phyloP scores from a whole-genome alignment of 495 filamentous ascomycete genomes.

The Chlorociboria aeruginascens region DNA sequence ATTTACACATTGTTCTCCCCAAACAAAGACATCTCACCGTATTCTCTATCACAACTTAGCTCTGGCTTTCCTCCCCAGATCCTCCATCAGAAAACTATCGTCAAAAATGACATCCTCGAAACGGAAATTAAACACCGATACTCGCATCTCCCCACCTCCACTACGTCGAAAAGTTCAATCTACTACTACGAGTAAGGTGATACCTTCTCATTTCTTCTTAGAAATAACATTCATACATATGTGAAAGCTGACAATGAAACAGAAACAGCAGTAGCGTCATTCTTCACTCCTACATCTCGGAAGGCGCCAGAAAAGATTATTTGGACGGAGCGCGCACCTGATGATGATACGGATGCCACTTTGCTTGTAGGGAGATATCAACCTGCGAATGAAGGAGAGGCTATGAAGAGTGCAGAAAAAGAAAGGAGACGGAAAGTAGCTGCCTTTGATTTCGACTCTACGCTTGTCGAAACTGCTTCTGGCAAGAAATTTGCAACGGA shows the following conservation, averaged over 20 bases:
- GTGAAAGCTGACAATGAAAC: conserved; percentile 10
- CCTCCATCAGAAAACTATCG: background rate
- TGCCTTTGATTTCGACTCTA: conserved; percentile 89
- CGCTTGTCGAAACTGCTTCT: conserved; percentile 66
- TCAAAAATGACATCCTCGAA: conserved; percentile 15
- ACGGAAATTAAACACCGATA: conserved; percentile 20
- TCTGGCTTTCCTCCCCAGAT: conserved; percentile 3
- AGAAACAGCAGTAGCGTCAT: conserved; percentile 61
- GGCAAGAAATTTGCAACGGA: conserved; percentile 66
- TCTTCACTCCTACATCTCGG: conserved; percentile 81
- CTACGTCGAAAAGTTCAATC: conserved; percentile 51
- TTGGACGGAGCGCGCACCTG: conserved; percentile 54
- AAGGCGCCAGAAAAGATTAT: conserved; percentile 67
- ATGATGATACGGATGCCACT: conserved; percentile 33
- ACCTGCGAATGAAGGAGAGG: conserved; percentile 12
- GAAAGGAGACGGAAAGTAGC: conserved; percentile 49
- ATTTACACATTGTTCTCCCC: no score
- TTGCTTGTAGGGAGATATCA: conserved; percentile 67
- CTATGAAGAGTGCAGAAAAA: conserved; percentile 21
- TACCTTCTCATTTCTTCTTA: background rate
- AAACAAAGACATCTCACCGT: no score
- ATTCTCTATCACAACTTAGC: background rate
- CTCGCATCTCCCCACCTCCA: conserved; percentile 47
- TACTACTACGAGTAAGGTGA: conserved; percentile 56
- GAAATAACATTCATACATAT: background rate